phyloP scores from a whole-genome alignment of 257 asterid genomes.

The Solanum tacnaense region DNA sequence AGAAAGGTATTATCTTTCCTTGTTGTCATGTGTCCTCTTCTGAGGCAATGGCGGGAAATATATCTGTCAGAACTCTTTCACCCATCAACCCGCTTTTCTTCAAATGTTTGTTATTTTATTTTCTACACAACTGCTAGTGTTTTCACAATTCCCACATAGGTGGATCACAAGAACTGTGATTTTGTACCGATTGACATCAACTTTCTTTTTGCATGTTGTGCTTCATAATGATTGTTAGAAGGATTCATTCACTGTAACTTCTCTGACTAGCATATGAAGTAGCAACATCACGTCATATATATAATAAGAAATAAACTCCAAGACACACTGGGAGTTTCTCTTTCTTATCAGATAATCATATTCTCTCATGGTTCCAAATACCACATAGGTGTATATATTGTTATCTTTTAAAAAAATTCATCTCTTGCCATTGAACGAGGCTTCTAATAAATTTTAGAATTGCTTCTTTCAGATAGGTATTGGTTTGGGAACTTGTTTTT shows the following conservation, averaged over 20 bases:
- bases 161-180: background rate
- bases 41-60: background rate
- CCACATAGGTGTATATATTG: background rate
- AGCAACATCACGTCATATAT: background rate
- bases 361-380: background rate
- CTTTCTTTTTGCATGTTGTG: background rate
- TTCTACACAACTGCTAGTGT: background rate
- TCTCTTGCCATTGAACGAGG: background rate
- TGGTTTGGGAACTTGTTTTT: background rate
- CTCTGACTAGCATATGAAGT: background rate
- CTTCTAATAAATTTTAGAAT: background rate
- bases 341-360: background rate
- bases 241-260: background rate
- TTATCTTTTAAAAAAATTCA: background rate
- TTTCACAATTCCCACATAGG: background rate
- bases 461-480: background rate
- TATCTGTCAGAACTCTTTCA: background rate
- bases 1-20: conserved; percentile 42
- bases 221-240: background rate
- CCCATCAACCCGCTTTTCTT: background rate
- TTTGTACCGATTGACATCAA: background rate
- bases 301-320: background rate
- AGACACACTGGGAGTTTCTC: background rate
- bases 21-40: background rate
- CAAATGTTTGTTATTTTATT: background rate